A percentile compares a stretch with the other conserved stretches of the same genome.
Evolutionary conservation across 1,139 yeast species (phyloP).

Genomic region (Lodderomyces pseudojiufengensis): DNA sequence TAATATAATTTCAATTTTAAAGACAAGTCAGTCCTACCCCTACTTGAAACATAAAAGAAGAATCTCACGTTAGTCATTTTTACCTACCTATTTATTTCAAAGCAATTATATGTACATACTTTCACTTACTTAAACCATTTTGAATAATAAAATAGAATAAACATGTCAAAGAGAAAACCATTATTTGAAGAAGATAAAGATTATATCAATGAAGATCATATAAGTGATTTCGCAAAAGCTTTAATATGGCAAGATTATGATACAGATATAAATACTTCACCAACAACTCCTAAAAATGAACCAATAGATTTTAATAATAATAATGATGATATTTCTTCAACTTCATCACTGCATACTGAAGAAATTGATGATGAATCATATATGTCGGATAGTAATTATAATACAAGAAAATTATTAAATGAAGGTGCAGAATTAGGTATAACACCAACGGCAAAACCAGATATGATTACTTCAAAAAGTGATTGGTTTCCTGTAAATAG

Average conservation of each 20-base stretch:
- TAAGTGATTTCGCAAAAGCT: slow-evolving; percentile 40
- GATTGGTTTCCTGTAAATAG: slow-evolving; percentile 66
- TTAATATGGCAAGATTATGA: slow-evolving; percentile 37
- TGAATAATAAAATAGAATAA: no score
- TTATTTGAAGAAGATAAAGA: slow-evolving; percentile 31
- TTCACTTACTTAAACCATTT: no score
- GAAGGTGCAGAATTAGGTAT: slow-evolving; percentile 8
- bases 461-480: slow-evolving; percentile 51
- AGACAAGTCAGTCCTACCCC: no score
- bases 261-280: slow-evolving; percentile 12
- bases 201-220: slow-evolving; percentile 36
- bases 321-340: slow-evolving; percentile 3
- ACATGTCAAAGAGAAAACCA: slow-evolving; percentile 8
- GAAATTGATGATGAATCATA: slow-evolving; percentile 1
- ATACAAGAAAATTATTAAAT: slow-evolving; percentile 1
- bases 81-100: no score
- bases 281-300: slow-evolving; percentile 10
- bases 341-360: slow-evolving; percentile 6
- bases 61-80: no score
- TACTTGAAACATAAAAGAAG: no score
- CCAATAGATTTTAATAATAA: slow-evolving; percentile 2
- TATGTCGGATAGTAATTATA: not conserved
- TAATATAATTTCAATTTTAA: no score
- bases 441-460: slow-evolving; percentile 17
- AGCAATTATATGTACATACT: no score